Conservation (phyloP, 2,329 filamentous ascomycete species). For the Penicillium aurantiogriseum region DNA sequence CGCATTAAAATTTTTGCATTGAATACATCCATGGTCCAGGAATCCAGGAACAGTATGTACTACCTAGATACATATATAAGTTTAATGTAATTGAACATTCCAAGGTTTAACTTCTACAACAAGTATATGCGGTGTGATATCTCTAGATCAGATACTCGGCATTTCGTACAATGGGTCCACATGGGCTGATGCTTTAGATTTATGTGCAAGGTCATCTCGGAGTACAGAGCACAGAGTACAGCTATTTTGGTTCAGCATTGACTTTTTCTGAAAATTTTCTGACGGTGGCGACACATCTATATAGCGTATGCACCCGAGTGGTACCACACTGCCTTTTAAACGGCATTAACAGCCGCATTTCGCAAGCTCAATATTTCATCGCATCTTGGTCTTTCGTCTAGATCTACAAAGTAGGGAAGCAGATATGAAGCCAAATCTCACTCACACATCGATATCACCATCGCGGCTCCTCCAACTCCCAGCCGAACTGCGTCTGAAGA, state of each 20-base stretch:
- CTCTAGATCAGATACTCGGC: slow-evolving; percentile 3
- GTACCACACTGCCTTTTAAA: neutral
- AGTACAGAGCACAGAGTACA: neutral
- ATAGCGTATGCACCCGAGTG: slow-evolving; percentile 2
- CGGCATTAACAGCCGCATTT: neutral
- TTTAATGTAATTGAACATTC: no score
- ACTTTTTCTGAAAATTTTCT: slow-evolving; percentile 1
- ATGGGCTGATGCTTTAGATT: slow-evolving; percentile 5
- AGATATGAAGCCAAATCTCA: neutral
- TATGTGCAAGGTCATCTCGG: neutral
- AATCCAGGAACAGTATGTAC: neutral
- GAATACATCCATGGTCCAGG: neutral
- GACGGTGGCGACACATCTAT: slow-evolving; percentile 7
- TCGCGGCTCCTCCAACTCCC: slow-evolving; percentile 30
- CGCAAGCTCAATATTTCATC: neutral
- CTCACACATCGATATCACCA: neutral
- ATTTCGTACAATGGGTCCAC: neutral
- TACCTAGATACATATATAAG: no score
- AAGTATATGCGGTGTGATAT: neutral
- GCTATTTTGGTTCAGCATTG: neutral
- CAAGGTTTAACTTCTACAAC: neutral
- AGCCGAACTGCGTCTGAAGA: slow-evolving; percentile 34
- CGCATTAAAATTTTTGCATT: neutral
- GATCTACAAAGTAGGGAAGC: neutral
- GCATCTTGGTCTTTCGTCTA: neutral